Base-by-base conservation (phyloP, 106 monocot genomes). In the Posidonia australis region DNA sequence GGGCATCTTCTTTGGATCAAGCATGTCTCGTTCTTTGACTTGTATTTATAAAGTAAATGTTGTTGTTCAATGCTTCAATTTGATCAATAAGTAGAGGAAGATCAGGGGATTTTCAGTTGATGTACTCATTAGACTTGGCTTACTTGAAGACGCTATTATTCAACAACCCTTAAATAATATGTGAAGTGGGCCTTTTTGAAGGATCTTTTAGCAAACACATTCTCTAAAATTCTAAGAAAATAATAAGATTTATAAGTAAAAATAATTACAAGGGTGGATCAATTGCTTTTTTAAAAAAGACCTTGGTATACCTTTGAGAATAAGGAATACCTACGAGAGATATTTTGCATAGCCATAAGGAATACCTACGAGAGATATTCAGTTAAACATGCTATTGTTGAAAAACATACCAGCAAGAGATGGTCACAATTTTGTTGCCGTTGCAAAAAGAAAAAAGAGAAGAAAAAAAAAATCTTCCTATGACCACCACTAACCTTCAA, bases 171-270 rank as follows among this genome's bases (percentile, higher is more conserved):
- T n/a, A n/a, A n/a, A n/a, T n/a, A n/a, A n/a, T 82, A 56, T 74
- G 74, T 60, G 90, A 77, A 44, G 82, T 73, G 66, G 89, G 90
- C 78, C 94, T 90, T 75, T 78, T 82, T 17, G 75, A 78, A 70
- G 94, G 94, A 73, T 96, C 80, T 86, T 96, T 96, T 56, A 90
- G 78, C 82, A 96, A 84, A 73, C 94, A 96, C 61, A 69, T 66
- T 64, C 92, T 92, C 54, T 36, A 21, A 65, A n/a, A n/a, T n/a
- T n/a, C n/a, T n/a, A n/a, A n/a, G n/a, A n/a, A n/a, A n/a, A n/a
- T n/a, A n/a, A n/a, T 12, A 58, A 27, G 49, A 62, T 22, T 51
- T 11, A 47, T 51, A 57, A 71, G 44, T 42, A 51, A 48, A 54
- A 49, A 51, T 5, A 30, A 25, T 53, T 19, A 21, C 13, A 55